A percentile compares a stretch with the other conserved stretches of the same genome.
Evolutionary conservation across 208 protist species (phyloP).

Genomic region (Trypanosoma avium): DNA sequence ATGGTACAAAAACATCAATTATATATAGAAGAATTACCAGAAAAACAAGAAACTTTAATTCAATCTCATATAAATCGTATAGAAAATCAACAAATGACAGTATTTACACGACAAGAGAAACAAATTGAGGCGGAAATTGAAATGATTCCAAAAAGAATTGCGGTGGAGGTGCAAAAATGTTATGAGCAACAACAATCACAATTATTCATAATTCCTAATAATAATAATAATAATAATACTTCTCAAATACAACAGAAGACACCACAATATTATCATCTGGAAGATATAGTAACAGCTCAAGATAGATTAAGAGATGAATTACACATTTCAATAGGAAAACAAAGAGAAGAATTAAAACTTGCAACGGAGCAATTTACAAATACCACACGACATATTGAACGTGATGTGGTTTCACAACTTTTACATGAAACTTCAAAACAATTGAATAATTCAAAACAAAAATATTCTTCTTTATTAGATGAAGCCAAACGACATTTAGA

Average conservation of each 20-base stretch:
- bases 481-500: no score
- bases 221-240: no score
- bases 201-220: no score
- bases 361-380: not conserved
- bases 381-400: not conserved
- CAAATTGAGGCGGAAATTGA: not conserved
- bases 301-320: not conserved
- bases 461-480: no score
- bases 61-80: not conserved
- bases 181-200: not conserved
- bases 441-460: no score
- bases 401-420: not conserved
- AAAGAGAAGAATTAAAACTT: not conserved
- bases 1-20: not conserved
- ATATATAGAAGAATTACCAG: not conserved
- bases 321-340: not conserved
- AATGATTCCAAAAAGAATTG: not conserved
- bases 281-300: not conserved
- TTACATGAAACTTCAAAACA: not conserved
- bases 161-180: not conserved
- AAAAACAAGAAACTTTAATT: not conserved
- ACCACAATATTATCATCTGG: no score
- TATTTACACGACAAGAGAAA: not conserved
- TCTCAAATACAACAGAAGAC: no score
- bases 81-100: not conserved